Base-by-base conservation (phyloP, 768 basidiomycete species). In the Xanthoconium purpureum region DNA sequence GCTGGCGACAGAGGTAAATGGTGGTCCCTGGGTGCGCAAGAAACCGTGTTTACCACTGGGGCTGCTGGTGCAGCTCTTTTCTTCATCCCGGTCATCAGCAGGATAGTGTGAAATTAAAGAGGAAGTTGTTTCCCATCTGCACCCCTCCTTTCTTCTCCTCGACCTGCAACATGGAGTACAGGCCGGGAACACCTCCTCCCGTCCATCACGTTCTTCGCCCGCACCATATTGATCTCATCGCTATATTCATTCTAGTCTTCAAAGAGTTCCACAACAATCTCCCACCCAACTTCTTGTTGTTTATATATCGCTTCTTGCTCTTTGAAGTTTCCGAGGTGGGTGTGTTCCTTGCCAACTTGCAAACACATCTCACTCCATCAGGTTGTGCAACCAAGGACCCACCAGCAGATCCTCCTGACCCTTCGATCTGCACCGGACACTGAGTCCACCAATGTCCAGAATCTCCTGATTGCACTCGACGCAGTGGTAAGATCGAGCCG, bases 171-270 rank as follows among this genome's bases (percentile, higher is more conserved):
- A 71, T 71, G 71, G 65, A 71, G n/a, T 56, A 67, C 58, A 58
- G 47, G 50, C 64, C 61, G 5, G 80, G 81, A 35, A 75, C 77
- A 20, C 83, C 82, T 52, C 83, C 85, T 9, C 84, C 86, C 1
- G 79, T 80, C 8, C 80, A 84, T 50, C 86, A 89, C 70, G 77
- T 84, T 54, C 77, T 93, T 30, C 78, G 84, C 52, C 89, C 91
- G 1, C 91, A 93, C 63, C 91, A 94, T 66, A 75, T 93, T 49
- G 80, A 80, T 47, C 74, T 92, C 15, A 75, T 92, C 33, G 80
- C 80, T 35, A 74, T 90, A 28, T 74, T 91, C 36, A 74, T 84
- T 56, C 73, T 87, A 13, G 73, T 81, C 5, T 88, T 85, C 69
- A 85, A 82, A 66, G 84, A 87, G 59, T 76, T 77, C 55, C 71